Evolutionary conservation across 768 basidiomycete species (phyloP).

Genomic region (Mrakia blollopis): DNA sequence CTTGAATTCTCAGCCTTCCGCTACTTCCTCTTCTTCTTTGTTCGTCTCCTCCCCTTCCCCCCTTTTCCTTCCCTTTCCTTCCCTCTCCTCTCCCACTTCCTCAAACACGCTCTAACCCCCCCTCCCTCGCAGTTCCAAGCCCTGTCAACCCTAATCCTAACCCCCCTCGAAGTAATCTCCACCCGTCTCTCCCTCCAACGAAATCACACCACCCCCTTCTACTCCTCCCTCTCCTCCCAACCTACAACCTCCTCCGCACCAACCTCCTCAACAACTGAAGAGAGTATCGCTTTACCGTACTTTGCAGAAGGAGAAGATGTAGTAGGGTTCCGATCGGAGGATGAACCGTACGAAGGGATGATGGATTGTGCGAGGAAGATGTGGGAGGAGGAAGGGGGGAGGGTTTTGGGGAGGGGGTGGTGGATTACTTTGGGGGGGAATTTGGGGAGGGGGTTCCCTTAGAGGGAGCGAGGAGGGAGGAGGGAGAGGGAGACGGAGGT

Average conservation of each 20-base stretch:
- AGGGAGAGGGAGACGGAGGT: background rate
- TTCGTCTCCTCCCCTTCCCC: constrained; percentile 5
- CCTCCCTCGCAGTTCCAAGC: constrained; percentile 47
- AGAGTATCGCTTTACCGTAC: constrained; percentile 59
- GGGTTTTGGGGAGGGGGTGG: constrained; percentile 74
- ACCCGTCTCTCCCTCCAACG: constrained; percentile 77
- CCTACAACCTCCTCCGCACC: constrained; percentile 53
- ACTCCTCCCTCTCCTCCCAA: constrained; percentile 50
- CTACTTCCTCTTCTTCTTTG: constrained; percentile 53
- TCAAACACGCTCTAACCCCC: too few relatives aligned
- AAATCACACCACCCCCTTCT: constrained; percentile 57
- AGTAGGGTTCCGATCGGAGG: constrained; percentile 71
- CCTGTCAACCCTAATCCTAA: constrained; percentile 57
- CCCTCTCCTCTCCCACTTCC: background rate
- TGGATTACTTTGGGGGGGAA: constrained; percentile 52
- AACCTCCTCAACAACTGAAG: constrained; percentile 27
- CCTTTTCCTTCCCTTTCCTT: constrained; percentile 18
- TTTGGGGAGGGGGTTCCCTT: background rate
- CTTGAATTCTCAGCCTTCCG: constrained; percentile 45
- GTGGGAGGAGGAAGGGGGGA: constrained; percentile 69
- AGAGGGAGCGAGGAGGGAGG: background rate
- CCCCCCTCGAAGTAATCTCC: constrained; percentile 74
- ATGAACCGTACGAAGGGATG: constrained; percentile 47
- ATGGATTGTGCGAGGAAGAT: constrained; percentile 50
- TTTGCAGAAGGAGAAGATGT: constrained; percentile 72